Percentiles rank a stretch among this genome's conserved stretches.
Evolutionary conservation across 192 early-diverging fungal species (phyloP).

Genomic region (Backusella westeae): DNA sequence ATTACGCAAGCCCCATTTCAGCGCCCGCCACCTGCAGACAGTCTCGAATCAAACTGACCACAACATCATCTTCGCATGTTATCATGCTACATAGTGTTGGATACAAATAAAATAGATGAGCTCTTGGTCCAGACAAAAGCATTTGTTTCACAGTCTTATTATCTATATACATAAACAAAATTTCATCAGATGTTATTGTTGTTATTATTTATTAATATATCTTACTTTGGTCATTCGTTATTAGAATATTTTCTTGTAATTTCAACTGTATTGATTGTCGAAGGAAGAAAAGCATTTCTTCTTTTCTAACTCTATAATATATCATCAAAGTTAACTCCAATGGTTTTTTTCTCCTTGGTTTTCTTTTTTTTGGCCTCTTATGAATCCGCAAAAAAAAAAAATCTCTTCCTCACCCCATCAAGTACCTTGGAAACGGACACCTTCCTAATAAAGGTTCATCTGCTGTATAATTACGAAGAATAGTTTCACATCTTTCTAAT

Average conservation of each 20-base stretch:
- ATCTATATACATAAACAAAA: conserved; percentile 27
- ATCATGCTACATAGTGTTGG: conserved; percentile 59
- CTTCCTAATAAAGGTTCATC: conserved; percentile 69
- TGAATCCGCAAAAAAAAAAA: conserved; percentile 6
- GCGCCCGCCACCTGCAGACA: conserved; percentile 26
- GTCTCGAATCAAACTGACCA: conserved; percentile 30
- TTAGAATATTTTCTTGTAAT: conserved; percentile 45
- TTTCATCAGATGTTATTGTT: conserved; percentile 7
- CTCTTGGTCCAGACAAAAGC: conserved; percentile 53
- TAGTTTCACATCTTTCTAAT: conserved; percentile 56
- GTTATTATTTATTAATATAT: neutral
- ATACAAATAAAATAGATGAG: conserved; percentile 73
- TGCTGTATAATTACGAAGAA: conserved; percentile 57
- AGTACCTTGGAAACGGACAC: conserved; percentile 65
- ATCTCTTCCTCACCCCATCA: conserved; percentile 34
- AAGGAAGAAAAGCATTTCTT: conserved; percentile 57
- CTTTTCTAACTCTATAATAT: conserved; percentile 51
- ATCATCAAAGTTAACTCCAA: neutral
- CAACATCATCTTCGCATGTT: conserved; percentile 42
- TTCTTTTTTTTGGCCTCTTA: neutral
- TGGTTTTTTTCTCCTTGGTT: neutral
- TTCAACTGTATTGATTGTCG: conserved; percentile 46
- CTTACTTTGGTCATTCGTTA: conserved; percentile 17
- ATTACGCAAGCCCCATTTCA: conserved; percentile 29
- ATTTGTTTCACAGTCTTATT: conserved; percentile 39